phyloP scores from a whole-genome alignment of 805 yeast genomes.

The Metschnikowia sp. region DNA sequence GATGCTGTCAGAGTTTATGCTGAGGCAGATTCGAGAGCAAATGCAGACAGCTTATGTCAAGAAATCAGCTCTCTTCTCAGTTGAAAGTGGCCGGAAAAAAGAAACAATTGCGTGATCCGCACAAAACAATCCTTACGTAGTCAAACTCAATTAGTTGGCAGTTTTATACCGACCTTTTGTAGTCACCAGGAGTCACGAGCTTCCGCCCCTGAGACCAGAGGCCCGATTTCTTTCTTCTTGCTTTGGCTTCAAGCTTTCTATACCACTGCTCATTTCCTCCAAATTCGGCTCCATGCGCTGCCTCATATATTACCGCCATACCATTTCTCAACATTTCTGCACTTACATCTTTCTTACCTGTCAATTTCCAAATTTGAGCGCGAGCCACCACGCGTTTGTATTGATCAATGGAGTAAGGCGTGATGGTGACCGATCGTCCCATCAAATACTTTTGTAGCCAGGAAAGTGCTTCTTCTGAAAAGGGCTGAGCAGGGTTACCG shows the following conservation, averaged over 20 bases:
- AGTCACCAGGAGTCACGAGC: constrained; percentile 74
- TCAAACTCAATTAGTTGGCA: neutral
- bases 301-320: constrained; percentile 84
- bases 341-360: constrained; percentile 75
- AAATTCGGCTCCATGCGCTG: constrained; percentile 76
- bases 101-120: too few relatives aligned
- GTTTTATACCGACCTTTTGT: constrained; percentile 42
- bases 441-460: constrained; percentile 71
- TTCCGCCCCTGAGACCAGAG: constrained; percentile 60
- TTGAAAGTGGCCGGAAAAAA: neutral
- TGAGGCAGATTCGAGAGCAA: constrained; percentile 58
- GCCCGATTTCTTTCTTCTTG: constrained; percentile 58
- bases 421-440: constrained; percentile 66
- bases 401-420: constrained; percentile 82
- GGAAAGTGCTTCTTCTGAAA: constrained; percentile 72
- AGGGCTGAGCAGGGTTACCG: constrained; percentile 90
- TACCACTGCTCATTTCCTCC: constrained; percentile 70
- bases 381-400: constrained; percentile 85
- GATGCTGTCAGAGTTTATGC: constrained; percentile 96
- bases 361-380: constrained; percentile 55
- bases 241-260: constrained; percentile 54
- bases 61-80: constrained; percentile 27
- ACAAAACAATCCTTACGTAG: neutral
- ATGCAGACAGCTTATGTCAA: constrained; percentile 28
- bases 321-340: constrained; percentile 84